Conservation (phyloP, 2,329 filamentous ascomycete genomes). For the Fusarium nematophilum region DNA sequence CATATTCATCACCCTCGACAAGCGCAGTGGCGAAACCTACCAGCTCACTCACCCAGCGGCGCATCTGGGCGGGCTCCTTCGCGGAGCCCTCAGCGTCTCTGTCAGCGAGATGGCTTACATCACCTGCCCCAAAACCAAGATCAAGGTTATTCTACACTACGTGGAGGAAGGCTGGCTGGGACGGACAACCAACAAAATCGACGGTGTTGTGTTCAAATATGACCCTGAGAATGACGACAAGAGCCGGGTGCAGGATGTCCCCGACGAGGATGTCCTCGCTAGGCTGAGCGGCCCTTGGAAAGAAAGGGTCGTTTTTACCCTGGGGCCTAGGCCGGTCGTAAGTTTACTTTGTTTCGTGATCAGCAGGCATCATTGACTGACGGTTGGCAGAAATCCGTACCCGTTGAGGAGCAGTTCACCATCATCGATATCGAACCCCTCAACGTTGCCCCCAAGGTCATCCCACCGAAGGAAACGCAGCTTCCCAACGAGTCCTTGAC, state of each 20-base stretch:
- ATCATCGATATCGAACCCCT: constrained; percentile 92
- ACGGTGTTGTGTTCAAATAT: constrained; percentile 91
- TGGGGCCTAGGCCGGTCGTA: constrained; percentile 72
- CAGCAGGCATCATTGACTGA: constrained; percentile 13
- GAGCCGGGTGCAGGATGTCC: constrained; percentile 84
- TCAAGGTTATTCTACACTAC: constrained; percentile 94
- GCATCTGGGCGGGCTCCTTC: constrained; percentile 86
- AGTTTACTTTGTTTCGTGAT: constrained; percentile 48
- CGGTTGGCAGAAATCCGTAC: constrained; percentile 52
- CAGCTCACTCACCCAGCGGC: constrained; percentile 96
- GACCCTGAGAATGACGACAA: constrained; percentile 87
- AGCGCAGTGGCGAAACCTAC: constrained; percentile 87
- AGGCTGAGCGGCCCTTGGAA: constrained; percentile 90
- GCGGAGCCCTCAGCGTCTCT: constrained; percentile 88
- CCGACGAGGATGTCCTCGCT: constrained; percentile 84
- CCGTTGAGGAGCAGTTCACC: constrained; percentile 72
- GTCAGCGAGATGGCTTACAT: constrained; percentile 92
- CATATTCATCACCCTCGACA: constrained; percentile 90
- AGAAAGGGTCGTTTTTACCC: constrained; percentile 71
- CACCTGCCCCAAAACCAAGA: constrained; percentile 87
- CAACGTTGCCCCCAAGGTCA: constrained; percentile 78
- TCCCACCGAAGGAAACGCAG: constrained; percentile 83
- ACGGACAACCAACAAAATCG: constrained; percentile 88
- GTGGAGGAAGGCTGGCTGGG: constrained; percentile 95
- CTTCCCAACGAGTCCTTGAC: constrained; percentile 89